Percentiles rank a stretch among this genome's conserved stretches.
phyloP scores from a whole-genome alignment of 2,329 filamentous ascomycete genomes.

The Juglanconis juglandina region DNA sequence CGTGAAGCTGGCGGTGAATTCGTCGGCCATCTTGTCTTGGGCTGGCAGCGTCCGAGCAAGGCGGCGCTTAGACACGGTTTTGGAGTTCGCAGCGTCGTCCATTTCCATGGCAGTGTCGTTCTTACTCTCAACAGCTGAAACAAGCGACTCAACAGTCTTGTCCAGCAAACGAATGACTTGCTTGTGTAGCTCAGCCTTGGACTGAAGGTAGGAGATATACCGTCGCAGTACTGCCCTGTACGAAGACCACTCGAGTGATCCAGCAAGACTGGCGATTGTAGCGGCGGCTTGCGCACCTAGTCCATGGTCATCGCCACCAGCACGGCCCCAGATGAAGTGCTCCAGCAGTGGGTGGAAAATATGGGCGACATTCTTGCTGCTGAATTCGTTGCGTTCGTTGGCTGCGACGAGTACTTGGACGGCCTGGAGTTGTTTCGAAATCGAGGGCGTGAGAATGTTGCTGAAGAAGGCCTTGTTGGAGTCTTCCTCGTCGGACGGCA shows the following conservation, averaged over 20 bases:
- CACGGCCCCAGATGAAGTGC: slow-evolving; percentile 85
- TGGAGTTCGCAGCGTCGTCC: slow-evolving; percentile 27
- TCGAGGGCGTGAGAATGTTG: slow-evolving; percentile 87
- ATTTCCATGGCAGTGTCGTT: slow-evolving; percentile 39
- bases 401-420: slow-evolving; percentile 71
- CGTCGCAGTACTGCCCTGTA: slow-evolving; percentile 81
- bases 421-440: slow-evolving; percentile 79
- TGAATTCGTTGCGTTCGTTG: slow-evolving; percentile 61
- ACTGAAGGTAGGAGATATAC: slow-evolving; percentile 77
- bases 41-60: slow-evolving; percentile 66
- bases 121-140: slow-evolving; percentile 43
- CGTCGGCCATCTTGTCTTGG: slow-evolving; percentile 63
- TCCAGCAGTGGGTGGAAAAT: slow-evolving; percentile 90
- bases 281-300: slow-evolving; percentile 82
- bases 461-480: slow-evolving; percentile 75
- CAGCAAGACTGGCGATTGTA: slow-evolving; percentile 71
- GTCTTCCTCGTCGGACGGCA: slow-evolving; percentile 63
- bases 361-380: slow-evolving; percentile 74
- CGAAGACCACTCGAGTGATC: slow-evolving; percentile 83
- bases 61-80: slow-evolving; percentile 28
- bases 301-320: slow-evolving; percentile 74
- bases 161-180: slow-evolving; percentile 79
- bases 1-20: slow-evolving; percentile 72
- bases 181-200: slow-evolving; percentile 80
- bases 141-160: slow-evolving; percentile 74